Conservation (phyloP, 352 stramenopile species). For the Pythium pyrilobum region DNA sequence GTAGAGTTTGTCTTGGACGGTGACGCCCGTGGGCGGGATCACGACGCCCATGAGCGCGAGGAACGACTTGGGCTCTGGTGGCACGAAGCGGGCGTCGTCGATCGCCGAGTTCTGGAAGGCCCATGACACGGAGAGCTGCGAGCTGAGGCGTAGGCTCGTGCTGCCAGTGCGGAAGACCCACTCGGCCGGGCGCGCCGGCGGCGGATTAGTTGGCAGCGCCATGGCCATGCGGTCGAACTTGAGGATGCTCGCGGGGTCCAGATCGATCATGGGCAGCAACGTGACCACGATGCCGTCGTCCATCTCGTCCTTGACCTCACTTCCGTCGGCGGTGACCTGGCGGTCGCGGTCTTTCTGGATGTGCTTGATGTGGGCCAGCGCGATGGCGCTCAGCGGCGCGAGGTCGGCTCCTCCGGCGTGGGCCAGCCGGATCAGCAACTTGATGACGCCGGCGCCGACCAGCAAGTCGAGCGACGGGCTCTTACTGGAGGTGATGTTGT, state of each 20-base stretch:
- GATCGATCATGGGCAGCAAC: constrained; percentile 76
- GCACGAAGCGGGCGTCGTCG: constrained; percentile 66
- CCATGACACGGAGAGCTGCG: constrained; percentile 58
- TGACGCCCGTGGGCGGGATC: constrained; percentile 36
- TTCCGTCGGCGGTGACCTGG: constrained; percentile 14
- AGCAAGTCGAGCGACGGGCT: constrained; percentile 39
- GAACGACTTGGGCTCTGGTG: constrained; percentile 56
- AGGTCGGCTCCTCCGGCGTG: constrained; percentile 44
- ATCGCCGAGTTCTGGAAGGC: constrained; percentile 62
- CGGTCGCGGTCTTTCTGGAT: constrained; percentile 45
- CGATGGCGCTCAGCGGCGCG: constrained; percentile 58
- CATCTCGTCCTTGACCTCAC: constrained; percentile 47
- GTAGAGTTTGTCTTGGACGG: constrained; percentile 70
- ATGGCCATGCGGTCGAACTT: constrained; percentile 59
- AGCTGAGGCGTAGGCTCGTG: constrained; percentile 33
- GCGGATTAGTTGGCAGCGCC: constrained; percentile 38
- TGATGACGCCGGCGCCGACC: constrained; percentile 45
- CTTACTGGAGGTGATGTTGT: constrained; percentile 65
- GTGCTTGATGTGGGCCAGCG: constrained; percentile 76
- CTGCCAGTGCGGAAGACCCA: constrained; percentile 52
- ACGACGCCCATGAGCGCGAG: constrained; percentile 34
- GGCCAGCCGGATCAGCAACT: constrained; percentile 61
- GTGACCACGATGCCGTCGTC: constrained; percentile 62
- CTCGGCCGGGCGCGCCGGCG: constrained; percentile 33
- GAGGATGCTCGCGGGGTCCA: constrained; percentile 60